Evolutionary conservation across 2,329 filamentous ascomycete species (phyloP).

Genomic region (Fusarium lateritium): DNA sequence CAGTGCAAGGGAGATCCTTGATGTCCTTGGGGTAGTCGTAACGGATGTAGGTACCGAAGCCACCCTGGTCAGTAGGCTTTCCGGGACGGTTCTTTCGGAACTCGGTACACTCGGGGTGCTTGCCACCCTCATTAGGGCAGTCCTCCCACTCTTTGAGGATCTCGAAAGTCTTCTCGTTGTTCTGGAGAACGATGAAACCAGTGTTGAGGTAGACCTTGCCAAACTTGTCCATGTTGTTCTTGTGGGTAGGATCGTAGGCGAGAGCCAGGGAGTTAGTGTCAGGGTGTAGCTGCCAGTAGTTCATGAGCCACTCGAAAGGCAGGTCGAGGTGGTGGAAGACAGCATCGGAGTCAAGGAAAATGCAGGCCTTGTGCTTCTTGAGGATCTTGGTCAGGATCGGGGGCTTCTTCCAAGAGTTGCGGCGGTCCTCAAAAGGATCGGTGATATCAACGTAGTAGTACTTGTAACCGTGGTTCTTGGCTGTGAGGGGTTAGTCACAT

Average conservation of each 20-base stretch:
- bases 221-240: constrained; percentile 58
- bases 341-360: constrained; percentile 63
- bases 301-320: constrained; percentile 63
- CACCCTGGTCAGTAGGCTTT: constrained; percentile 60
- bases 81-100: constrained; percentile 56
- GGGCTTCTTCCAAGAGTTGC: constrained; percentile 64
- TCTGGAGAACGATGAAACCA: constrained; percentile 68
- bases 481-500: constrained; percentile 49
- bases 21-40: constrained; percentile 60
- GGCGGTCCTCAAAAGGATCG: constrained; percentile 57
- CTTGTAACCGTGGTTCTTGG: constrained; percentile 63
- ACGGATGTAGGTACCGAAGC: constrained; percentile 60
- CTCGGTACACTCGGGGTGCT: constrained; percentile 57
- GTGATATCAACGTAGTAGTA: constrained; percentile 61
- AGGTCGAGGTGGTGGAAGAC: constrained; percentile 61
- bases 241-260: constrained; percentile 56
- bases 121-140: constrained; percentile 58
- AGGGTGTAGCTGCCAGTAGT: constrained; percentile 61
- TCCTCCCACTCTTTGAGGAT: constrained; percentile 65
- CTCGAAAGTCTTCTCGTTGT: constrained; percentile 62
- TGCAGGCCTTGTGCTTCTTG: constrained; percentile 59
- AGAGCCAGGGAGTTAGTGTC: constrained; percentile 59
- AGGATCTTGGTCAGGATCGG: constrained; percentile 60
- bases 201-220: constrained; percentile 64
- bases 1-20: constrained; percentile 57